These are phyloP conservation scores for Hyphochytrium catenoides DNA, from an alignment of 352 stramenopile genomes.

Conservation along the genomic window DNA sequence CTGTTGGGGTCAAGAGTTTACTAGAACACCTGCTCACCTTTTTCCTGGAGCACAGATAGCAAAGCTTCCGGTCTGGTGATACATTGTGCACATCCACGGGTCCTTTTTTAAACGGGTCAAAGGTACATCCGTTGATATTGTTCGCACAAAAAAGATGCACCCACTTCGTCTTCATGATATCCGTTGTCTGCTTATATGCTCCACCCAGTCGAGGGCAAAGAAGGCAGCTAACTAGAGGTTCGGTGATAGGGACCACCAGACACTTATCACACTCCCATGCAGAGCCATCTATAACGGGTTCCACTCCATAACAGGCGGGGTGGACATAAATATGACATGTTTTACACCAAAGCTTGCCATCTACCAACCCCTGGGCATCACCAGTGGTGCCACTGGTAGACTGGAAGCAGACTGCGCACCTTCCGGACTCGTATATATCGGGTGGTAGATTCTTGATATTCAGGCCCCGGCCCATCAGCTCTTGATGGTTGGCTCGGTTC, in stretches of 20 bases:
- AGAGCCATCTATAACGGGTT: no score
- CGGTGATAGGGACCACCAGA: conserved; percentile 3
- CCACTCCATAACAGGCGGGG: no score
- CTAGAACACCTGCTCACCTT: no score
- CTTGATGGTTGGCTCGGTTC: conserved; percentile 14
- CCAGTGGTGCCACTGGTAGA: no score
- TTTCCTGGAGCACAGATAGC: conserved; percentile 44
- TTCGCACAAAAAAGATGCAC: conserved; percentile 18
- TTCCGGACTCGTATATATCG: conserved; percentile 31
- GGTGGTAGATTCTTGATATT: conserved; percentile 10
- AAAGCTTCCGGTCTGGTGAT: conserved; percentile 29
- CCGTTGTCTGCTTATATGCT: conserved; percentile 32
- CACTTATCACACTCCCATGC: conserved; percentile 28
- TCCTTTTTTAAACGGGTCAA: conserved; percentile 6
- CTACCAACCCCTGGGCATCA: no score
- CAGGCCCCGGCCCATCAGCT: not conserved
- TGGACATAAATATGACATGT: no score
- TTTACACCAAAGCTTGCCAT: no score
- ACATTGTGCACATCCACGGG: not conserved
- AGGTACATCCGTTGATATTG: conserved; percentile 10
- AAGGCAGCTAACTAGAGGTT: conserved; percentile 8
- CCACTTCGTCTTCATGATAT: no score
- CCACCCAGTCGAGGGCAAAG: conserved; percentile 19
- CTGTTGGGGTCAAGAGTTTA: no score
- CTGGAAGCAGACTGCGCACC: conserved; percentile 46